A percentile compares a stretch with the other conserved stretches of the same genome.
Conservation (phyloP, 768 basidiomycete species). For the Butyriboletus loyo region DNA sequence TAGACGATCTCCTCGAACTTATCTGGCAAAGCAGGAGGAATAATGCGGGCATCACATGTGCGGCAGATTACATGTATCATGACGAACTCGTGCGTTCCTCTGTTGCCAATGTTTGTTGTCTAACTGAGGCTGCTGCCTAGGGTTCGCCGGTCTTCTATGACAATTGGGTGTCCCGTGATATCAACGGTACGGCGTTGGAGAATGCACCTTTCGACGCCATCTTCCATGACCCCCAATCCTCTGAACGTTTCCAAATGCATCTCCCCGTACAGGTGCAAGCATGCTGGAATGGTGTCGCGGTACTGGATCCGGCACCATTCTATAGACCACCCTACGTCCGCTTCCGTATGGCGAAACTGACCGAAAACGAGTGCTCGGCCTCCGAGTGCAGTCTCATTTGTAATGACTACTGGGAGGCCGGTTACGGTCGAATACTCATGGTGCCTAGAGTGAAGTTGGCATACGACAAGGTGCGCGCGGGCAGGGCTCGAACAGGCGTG, state of each 20-base stretch:
- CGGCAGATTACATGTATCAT: constrained; percentile 99
- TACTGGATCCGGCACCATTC: constrained; percentile 94
- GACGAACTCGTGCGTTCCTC: constrained; percentile 70
- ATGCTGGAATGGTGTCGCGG: constrained; percentile 98
- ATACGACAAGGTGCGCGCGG: constrained; percentile 72
- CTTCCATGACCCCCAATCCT: constrained; percentile 80
- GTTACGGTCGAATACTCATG: constrained; percentile 97
- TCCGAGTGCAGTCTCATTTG: constrained; percentile 95
- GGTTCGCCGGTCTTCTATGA: constrained; percentile 94
- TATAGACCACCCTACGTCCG: constrained; percentile 87
- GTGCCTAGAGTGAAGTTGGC: constrained; percentile 95
- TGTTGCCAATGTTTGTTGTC: not conserved
- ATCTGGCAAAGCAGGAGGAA: constrained; percentile 92
- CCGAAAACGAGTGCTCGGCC: constrained; percentile 90
- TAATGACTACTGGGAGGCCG: constrained; percentile 97
- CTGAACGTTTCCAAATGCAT: constrained; percentile 83
- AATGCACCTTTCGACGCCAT: constrained; percentile 95
- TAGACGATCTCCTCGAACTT: constrained; percentile 96
- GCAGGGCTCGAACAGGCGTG: not conserved
- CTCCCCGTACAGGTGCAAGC: constrained; percentile 95
- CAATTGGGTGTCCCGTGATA: constrained; percentile 97
- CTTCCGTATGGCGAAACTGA: constrained; percentile 93
- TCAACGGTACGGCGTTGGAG: constrained; percentile 97
- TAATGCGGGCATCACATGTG: constrained; percentile 98
- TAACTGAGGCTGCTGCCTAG: constrained; percentile 26